phyloP scores from a whole-genome alignment of 164 flowering plant genomes.

The Sedum album region DNA sequence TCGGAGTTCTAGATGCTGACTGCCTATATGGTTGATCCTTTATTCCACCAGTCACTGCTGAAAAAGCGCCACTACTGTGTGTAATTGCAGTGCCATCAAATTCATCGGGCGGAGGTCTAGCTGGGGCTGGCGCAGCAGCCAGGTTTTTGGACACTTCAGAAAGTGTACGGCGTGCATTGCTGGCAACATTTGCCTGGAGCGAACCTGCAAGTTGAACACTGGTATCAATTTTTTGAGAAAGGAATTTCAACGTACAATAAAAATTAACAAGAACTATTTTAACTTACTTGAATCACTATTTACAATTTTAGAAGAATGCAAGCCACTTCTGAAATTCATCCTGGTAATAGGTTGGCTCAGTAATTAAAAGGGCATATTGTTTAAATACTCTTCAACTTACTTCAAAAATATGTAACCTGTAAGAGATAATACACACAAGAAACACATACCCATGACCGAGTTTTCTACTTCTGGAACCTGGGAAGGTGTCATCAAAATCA shows the following conservation, averaged over 20 bases:
- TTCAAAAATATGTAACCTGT: background rate
- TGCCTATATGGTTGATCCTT: background rate
- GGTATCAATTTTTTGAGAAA: background rate
- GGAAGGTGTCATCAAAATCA: constrained; percentile 55
- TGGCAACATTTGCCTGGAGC: constrained; percentile 21
- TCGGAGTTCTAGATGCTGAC: constrained; percentile 14
- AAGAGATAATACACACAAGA: background rate
- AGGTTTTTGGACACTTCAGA: constrained; percentile 49
- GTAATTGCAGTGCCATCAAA: constrained; percentile 24
- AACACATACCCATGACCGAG: constrained; percentile 47
- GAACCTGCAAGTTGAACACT: constrained; percentile 25
- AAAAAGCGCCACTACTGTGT: constrained; percentile 57
- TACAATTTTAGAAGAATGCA: background rate
- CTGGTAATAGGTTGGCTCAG: background rate
- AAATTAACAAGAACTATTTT: background rate
- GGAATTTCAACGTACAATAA: background rate
- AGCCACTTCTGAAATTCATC: constrained; percentile 2
- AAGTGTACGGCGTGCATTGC: constrained; percentile 45
- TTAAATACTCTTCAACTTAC: no score
- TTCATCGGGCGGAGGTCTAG: constrained; percentile 15
- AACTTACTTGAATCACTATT: background rate
- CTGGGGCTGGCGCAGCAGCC: constrained; percentile 33
- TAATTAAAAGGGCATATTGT: background rate
- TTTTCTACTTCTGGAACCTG: constrained; percentile 45
- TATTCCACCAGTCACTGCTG: constrained; percentile 32